Base-by-base conservation (phyloP, 768 basidiomycete species). In the Daedaleopsis sinensis region DNA sequence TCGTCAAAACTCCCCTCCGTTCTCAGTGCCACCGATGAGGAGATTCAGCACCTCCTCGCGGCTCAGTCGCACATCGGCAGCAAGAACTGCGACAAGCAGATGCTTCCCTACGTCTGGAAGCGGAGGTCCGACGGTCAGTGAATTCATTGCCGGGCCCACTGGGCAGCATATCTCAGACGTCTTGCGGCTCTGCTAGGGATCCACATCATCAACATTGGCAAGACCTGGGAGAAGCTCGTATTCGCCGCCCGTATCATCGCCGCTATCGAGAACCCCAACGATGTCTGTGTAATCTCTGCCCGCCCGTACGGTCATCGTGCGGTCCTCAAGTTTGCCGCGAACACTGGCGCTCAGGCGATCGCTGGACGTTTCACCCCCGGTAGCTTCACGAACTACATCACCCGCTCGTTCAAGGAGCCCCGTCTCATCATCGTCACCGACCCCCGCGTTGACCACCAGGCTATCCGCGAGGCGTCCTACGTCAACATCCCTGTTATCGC, bases 401-500 rank as follows among this genome's bases (percentile, higher is more conserved):
- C 94, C 70, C 94, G 93, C 72, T 97, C 95, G 62, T 99, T 98
- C 92, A 98, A 98, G 84, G 97, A 99, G 81, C 97, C 97, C 70
- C 94, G 97, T 71, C 86, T 99, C 64, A 96, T 99, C 77, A 76
- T 99, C 73, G 96, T 99, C 64, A 98, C 96, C 76, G 97, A 99
- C 82, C 97, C 97, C 68, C 93, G 97, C 67, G 93, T 98, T 66
- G 97, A 98, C 81, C 97, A 98, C 85, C 97, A 99, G 80, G 97
- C 97, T 67, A 99, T 99, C 80, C 94, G 97, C 69, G 97, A 99
- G 82, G 96, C 97, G 49, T 96, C 96, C 59, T 99, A 98, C 76
- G 97, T 98, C 78, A 99, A 99, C 90, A 98, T 99, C 79, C 97
- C 97, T 70, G 97, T 99, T 72, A 97, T 99, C 71, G 97, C 96